Percentiles rank a stretch among this genome's conserved stretches.
Conservation (phyloP, 768 basidiomycete species). For the Leccinum longicurvipes region DNA sequence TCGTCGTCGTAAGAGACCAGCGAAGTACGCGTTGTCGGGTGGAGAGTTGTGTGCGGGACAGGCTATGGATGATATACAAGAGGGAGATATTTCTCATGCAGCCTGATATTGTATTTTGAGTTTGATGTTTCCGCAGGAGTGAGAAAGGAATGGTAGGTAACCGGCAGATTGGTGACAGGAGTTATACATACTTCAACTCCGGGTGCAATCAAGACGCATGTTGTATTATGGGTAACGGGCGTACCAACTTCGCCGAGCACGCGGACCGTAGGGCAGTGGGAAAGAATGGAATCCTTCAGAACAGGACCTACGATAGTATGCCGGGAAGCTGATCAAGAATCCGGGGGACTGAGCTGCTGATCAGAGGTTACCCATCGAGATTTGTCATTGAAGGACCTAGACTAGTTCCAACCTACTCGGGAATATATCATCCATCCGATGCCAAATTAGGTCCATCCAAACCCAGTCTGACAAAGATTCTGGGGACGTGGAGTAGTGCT, state of each 20-base stretch:
- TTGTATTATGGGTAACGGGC: background rate
- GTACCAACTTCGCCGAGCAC: background rate
- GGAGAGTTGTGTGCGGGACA: background rate
- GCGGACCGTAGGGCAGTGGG: background rate
- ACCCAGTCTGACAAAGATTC: background rate
- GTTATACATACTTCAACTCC: background rate
- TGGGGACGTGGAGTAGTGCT: background rate
- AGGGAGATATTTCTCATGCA: background rate
- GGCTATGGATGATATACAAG: background rate
- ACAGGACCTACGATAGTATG: background rate
- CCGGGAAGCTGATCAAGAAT: background rate
- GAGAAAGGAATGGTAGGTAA: background rate
- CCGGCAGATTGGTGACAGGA: background rate
- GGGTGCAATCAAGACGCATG: background rate
- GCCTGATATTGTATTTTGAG: background rate
- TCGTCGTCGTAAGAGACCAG: background rate
- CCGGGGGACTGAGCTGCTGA: background rate
- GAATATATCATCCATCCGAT: background rate
- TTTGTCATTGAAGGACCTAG: background rate
- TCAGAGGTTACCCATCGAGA: background rate
- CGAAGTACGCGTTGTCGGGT: background rate
- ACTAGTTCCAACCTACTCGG: background rate
- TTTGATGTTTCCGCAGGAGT: background rate
- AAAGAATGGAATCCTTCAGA: background rate
- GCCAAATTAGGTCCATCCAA: background rate